Base-by-base conservation (phyloP, 768 basidiomycete genomes). In the Phylloporus arenicola region DNA sequence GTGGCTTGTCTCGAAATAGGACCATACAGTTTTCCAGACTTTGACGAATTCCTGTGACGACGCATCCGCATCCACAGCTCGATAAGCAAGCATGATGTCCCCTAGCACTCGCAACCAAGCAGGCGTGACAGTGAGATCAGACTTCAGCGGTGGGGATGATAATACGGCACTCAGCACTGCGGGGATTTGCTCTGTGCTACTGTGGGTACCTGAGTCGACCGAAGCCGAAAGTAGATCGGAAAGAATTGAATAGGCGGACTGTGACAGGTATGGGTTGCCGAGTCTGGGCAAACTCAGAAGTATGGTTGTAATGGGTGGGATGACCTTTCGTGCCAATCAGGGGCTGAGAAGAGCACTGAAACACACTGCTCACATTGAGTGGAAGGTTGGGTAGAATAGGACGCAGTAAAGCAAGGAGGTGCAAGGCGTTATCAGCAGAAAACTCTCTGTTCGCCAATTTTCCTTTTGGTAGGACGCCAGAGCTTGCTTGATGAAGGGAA, bases 221-320 rank as follows among this genome's bases (percentile, higher is more conserved):
- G 80, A 75, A 16, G 75, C 65, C 20, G 78, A 64, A 54, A 97
- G 84, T 5, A 98, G 75, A 56, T 86, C 85, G 29, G 93, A 83
- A 55, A 99, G 77, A 43, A 94, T 78, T 34, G 87, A 83, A 65
- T 94, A 97, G 27, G 88, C 77, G 13, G 89, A 82, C 67, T 93
- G 86, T 1, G 94, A 87, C 38, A 99, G 78, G 66, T 93, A 96
- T 19, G 88, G 81, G 58, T 90, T 92, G 34, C 87, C 88, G 8
- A 95, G 76, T 49, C 90, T 86, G 17, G 95, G 92, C 29, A 97
- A 81, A 20, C 79, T 73, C 6, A 97, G 81, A 24, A 98, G 80
- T 19, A 81, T 71, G 17, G 78, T 75, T 19, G 84, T 84, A 44
- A 96, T 79, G 5, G 74, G 55, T 11, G 89, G 79, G 30, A 94